Evolutionary conservation across 2,329 filamentous ascomycete genomes (phyloP), one percentile per base, ranked within the genome.

Genomic region (Escovopsis sp.): DNA sequence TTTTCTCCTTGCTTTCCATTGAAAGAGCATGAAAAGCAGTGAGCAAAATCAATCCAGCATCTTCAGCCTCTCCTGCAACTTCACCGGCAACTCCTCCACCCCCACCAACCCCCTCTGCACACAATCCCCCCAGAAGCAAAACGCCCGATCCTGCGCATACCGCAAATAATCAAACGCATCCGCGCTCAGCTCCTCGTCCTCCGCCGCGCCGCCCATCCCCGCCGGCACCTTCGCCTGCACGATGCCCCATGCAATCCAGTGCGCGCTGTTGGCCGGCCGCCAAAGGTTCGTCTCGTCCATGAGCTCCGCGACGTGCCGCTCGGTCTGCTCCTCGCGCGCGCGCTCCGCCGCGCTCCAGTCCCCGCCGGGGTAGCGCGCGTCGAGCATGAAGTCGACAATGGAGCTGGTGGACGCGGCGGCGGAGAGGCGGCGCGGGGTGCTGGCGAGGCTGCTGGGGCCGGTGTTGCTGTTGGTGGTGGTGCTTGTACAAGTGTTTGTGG

Each of bases 221-320:
- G 28, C 28, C 0, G 83, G 76, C 2, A 93, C 68, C 53, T 90
- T 87, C 33, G 90, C 88, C 59, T 98, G 90, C 35, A 98, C 81
- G 41, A 96, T 84, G 17, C 90, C 90, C 90, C 90, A 98, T 1
- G 86, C 83, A 17, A 92, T 74, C 90, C 90, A 98, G 58, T 82
- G 75, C 2, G 84, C 85, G 26, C 79, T 86, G 58, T 90, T 93
- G 27, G 85, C 83, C 0, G 83, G 65, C 3, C 90, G 75, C 90
- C 90, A 98, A 31, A 93, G 64, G 13, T 76, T 67, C 3, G 84
- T 77, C 59, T 96, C 86, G 28, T 78, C 72, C 50, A 90, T 63
- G 19, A 98, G 64, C 35, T 74, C 70, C 33, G 72, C 64, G 5
- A 92, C 68, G 47, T 80, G 73, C 27, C 64, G 58, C 35, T 94